Percentiles rank a stretch among this genome's conserved stretches.
phyloP scores from a whole-genome alignment of 108 stramenopile species.

The Stephanodiscus triporus region DNA sequence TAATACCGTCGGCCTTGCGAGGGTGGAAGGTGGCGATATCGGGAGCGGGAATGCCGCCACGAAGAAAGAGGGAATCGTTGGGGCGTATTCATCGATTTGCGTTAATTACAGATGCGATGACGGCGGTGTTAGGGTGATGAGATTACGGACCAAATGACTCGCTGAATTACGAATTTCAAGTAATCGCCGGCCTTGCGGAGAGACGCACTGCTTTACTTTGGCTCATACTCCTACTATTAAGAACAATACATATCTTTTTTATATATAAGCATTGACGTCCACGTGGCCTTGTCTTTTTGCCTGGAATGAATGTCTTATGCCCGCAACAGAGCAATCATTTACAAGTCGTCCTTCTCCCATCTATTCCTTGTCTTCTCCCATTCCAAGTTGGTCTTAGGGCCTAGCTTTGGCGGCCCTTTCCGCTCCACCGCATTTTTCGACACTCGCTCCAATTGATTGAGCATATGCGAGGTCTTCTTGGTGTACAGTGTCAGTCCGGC shows the following conservation, averaged over 20 bases:
- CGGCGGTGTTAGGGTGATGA: constrained; percentile 45
- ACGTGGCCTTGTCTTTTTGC: background rate
- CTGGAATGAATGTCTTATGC: background rate
- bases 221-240: background rate
- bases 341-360: constrained; percentile 68
- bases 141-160: constrained; percentile 29
- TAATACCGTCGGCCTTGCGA: background rate
- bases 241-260: no score
- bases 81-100: constrained; percentile 31
- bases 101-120: constrained; percentile 50
- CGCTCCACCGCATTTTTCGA: constrained; percentile 44
- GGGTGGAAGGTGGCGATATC: background rate
- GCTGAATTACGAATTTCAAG: background rate
- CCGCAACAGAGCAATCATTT: background rate
- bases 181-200: background rate
- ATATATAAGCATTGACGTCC: no score
- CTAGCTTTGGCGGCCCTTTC: constrained; percentile 55
- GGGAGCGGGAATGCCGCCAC: background rate
- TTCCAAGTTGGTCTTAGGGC: constrained; percentile 68
- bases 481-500: constrained; percentile 81
- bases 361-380: constrained; percentile 69
- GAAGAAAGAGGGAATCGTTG: constrained; percentile 12
- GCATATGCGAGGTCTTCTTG: constrained; percentile 60
- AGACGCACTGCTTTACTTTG: background rate
- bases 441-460: constrained; percentile 60